phyloP scores from a whole-genome alignment of 176 grass and related monocot species.

The Lolium multiflorum region DNA sequence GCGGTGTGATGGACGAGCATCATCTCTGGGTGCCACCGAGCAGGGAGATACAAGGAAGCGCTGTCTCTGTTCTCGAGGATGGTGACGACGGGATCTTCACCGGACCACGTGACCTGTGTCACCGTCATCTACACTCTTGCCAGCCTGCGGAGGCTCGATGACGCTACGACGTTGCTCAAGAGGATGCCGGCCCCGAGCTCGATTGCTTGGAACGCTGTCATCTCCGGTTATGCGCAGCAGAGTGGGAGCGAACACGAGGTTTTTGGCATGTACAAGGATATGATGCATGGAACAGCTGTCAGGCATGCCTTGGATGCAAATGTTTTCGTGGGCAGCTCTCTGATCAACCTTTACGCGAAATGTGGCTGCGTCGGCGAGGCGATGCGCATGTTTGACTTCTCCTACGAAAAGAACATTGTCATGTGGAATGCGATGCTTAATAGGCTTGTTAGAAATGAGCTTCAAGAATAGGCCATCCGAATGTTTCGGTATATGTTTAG shows the following conservation, averaged over 20 bases:
- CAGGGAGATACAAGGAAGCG: conserved; percentile 41
- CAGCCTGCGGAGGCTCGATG: conserved; percentile 53
- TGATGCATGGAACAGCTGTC: conserved; percentile 57
- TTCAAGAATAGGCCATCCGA: conserved; percentile 44
- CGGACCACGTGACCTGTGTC: conserved; percentile 47
- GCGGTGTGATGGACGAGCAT: conserved; percentile 70
- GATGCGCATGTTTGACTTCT: conserved; percentile 58
- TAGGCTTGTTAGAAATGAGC: conserved; percentile 60
- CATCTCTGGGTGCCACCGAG: conserved; percentile 56
- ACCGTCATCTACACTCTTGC: conserved; percentile 58
- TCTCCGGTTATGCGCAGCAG: conserved; percentile 58
- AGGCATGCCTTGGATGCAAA: conserved; percentile 66
- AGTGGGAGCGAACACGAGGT: conserved; percentile 47
- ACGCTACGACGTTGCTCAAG: conserved; percentile 47
- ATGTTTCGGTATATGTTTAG: conserved; percentile 59
- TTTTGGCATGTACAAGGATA: conserved; percentile 63
- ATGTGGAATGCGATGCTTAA: conserved; percentile 82
- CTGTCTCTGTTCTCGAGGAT: conserved; percentile 57
- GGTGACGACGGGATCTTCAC: conserved; percentile 39
- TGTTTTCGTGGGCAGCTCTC: conserved; percentile 74
- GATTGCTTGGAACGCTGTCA: conserved; percentile 76
- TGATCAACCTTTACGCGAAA: conserved; percentile 73
- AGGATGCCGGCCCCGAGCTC: conserved; percentile 39
- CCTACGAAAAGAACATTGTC: conserved; percentile 58
- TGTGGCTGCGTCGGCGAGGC: conserved; percentile 52